Conservation (phyloP, 1,284 basidiomycete genomes). For the Coriolopsis trogii region DNA sequence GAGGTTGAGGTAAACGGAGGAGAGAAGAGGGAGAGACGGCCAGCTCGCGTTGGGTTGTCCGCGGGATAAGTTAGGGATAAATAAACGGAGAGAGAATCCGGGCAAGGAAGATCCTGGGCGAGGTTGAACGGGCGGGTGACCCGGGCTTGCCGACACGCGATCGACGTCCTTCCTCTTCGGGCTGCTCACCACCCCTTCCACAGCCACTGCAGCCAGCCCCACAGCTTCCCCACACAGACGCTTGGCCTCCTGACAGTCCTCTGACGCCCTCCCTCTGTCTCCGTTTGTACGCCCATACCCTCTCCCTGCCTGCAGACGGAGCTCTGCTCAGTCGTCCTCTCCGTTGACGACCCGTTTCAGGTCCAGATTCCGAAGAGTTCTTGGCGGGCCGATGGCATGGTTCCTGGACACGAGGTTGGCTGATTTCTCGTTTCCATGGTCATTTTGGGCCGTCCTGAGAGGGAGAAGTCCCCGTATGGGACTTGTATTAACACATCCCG, state of each 20-base stretch:
- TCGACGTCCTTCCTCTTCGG: conserved; percentile 5
- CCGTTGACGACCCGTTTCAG: too few species aligned
- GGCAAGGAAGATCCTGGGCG: too few species aligned
- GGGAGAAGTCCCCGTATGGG: too few species aligned
- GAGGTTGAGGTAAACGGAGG: conserved; percentile 1
- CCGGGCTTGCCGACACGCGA: background rate
- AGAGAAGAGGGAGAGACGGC: conserved; percentile 3
- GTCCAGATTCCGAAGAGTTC: too few species aligned
- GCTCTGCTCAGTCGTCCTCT: conserved; percentile 1
- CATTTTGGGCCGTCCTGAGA: background rate
- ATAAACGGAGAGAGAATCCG: too few species aligned
- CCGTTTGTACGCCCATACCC: background rate
- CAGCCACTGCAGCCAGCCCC: conserved; percentile 19
- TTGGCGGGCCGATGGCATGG: background rate
- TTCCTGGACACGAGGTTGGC: conserved; percentile 19
- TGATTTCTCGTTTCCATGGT: conserved; percentile 2
- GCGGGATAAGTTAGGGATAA: conserved; percentile 1
- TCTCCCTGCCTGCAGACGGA: too few species aligned
- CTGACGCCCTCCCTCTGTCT: background rate
- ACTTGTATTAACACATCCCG: too few species aligned
- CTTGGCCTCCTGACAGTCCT: background rate
- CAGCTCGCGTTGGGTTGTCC: conserved; percentile 4
- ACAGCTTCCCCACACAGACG: conserved; percentile 19
- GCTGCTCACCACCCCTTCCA: conserved; percentile 4
- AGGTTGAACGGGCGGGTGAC: conserved; percentile 7